Conservation (phyloP, 495 filamentous ascomycete species). For the Clavariopsis aquatica region DNA sequence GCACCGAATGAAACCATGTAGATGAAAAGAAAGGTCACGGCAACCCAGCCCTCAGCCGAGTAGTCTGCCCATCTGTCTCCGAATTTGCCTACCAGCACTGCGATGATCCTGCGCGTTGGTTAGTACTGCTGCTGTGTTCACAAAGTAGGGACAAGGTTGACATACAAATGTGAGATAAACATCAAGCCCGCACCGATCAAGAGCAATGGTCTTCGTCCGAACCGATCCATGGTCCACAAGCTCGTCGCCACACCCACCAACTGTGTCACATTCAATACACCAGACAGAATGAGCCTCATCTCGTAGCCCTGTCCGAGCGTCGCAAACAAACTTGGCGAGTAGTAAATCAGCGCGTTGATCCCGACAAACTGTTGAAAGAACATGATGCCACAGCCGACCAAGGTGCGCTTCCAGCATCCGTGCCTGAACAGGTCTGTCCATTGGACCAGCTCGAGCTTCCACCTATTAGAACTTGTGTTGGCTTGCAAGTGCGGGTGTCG, state of each 20-base stretch:
- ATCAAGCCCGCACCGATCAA: conserved; percentile 38
- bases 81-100: conserved; percentile 41
- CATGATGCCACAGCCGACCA: conserved; percentile 56
- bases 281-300: conserved; percentile 62
- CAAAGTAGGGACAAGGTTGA: too few species aligned
- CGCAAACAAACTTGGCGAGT: conserved; percentile 58
- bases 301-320: conserved; percentile 58
- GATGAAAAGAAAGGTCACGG: conserved; percentile 39
- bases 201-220: conserved; percentile 41
- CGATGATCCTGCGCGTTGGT: too few species aligned
- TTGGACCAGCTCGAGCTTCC: conserved; percentile 33
- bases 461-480: conserved; percentile 1
- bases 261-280: conserved; percentile 59
- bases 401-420: conserved; percentile 58
- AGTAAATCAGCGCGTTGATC: conserved; percentile 50
- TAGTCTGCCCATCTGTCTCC: conserved; percentile 37
- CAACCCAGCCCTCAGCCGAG: conserved; percentile 39
- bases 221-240: conserved; percentile 41
- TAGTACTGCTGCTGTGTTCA: too few species aligned
- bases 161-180: conserved; percentile 39
- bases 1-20: conserved; percentile 38
- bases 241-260: conserved; percentile 37
- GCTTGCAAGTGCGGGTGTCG: conserved; percentile 38
- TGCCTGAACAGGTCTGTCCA: conserved; percentile 44
- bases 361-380: conserved; percentile 55